Conservation (phyloP, 345 rosid genomes). For the Viola odorata region DNA sequence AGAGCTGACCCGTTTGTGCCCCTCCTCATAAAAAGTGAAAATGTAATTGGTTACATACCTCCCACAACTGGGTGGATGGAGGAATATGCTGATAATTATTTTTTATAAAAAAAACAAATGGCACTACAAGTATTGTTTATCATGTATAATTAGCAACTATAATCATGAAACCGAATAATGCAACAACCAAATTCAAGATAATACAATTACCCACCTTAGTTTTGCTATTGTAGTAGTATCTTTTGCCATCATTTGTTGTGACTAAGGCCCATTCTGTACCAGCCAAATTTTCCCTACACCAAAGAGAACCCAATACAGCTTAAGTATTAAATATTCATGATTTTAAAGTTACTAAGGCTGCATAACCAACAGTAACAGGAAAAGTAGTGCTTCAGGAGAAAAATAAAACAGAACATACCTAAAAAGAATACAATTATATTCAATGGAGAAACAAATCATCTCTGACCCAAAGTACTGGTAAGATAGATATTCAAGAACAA, state of each 20-base stretch:
- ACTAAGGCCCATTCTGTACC: constrained; percentile 89
- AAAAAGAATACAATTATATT: no score
- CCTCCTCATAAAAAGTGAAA: no score
- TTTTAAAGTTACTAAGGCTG: not conserved
- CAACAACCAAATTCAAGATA: not conserved
- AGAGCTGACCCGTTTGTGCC: no score
- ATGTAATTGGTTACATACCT: no score
- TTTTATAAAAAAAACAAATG: not conserved
- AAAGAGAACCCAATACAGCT: not conserved
- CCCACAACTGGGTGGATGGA: not conserved
- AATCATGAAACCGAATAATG: not conserved
- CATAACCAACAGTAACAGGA: not conserved
- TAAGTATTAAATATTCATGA: not conserved
- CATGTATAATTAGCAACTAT: not conserved
- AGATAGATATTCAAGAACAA: no score
- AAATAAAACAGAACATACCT: not conserved
- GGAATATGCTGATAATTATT: not conserved
- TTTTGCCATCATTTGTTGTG: constrained; percentile 82
- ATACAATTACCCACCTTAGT: constrained; percentile 50
- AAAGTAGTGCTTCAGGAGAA: not conserved
- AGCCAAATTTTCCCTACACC: constrained; percentile 64
- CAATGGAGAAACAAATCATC: not conserved
- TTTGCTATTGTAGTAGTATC: constrained; percentile 82
- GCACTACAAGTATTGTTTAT: not conserved
- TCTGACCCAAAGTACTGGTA: not conserved